Conservation (phyloP, 176 grass and related monocot species). For the Ananas comosus region DNA sequence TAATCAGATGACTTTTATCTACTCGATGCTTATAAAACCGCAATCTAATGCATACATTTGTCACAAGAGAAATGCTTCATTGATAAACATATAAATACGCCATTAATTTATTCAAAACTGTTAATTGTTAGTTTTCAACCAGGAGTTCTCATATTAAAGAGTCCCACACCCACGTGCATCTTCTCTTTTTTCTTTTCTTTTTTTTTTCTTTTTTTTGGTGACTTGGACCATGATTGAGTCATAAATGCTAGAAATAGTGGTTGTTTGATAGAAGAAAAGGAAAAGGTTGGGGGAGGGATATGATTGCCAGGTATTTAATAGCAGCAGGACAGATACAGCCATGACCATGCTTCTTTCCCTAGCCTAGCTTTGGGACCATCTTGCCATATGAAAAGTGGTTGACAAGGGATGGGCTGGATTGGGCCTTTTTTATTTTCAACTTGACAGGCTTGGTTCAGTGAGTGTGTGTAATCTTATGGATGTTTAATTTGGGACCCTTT, state of each 20-base stretch:
- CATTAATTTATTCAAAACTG: too few species aligned
- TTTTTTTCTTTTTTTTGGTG: constrained; percentile 13
- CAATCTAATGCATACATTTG: background rate
- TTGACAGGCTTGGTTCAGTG: too few species aligned
- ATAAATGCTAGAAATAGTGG: constrained; percentile 64
- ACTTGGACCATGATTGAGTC: constrained; percentile 31
- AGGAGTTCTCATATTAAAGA: background rate
- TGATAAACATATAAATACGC: too few species aligned
- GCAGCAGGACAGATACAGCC: background rate
- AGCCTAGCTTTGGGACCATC: too few species aligned
- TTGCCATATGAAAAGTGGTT: too few species aligned
- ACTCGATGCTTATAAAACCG: background rate
- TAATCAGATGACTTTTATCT: background rate
- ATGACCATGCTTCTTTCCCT: too few species aligned
- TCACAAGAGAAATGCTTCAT: too few species aligned
- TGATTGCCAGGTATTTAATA: constrained; percentile 36
- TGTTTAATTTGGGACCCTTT: too few species aligned
- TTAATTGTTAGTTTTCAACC: too few species aligned
- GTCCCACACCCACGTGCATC: background rate
- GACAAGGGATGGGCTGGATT: too few species aligned
- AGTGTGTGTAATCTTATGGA: too few species aligned
- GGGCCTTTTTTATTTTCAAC: too few species aligned
- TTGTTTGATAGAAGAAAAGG: constrained; percentile 33
- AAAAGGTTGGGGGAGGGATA: constrained; percentile 18
- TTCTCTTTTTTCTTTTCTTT: constrained; percentile 6